Conservation (phyloP, 352 stramenopile genomes). For the Phytophthora lateralis region DNA sequence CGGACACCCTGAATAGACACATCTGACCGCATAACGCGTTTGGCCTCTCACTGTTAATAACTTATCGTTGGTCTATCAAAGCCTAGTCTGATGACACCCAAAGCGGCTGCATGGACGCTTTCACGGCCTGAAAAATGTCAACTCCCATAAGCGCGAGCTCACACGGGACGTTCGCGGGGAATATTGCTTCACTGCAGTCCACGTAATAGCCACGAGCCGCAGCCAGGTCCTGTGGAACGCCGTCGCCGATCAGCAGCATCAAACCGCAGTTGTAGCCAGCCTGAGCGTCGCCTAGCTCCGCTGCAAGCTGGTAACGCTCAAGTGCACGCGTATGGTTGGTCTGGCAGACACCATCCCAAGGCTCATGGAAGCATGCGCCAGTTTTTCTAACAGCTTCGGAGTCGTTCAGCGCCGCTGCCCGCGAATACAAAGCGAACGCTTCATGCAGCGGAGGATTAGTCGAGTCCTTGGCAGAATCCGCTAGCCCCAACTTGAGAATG, state of each 20-base stretch:
- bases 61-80: conserved; percentile 19
- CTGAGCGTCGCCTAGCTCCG: conserved; percentile 60
- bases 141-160: conserved; percentile 43
- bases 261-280: conserved; percentile 66
- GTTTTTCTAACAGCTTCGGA: conserved; percentile 76
- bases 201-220: conserved; percentile 58
- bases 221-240: conserved; percentile 42
- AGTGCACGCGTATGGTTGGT: conserved; percentile 59
- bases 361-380: conserved; percentile 64
- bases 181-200: conserved; percentile 53
- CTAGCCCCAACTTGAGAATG: conserved; percentile 42
- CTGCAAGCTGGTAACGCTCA: conserved; percentile 56
- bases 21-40: conserved; percentile 8
- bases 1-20: conserved; percentile 33
- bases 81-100: conserved; percentile 15
- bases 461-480: conserved; percentile 3
- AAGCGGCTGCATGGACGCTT: conserved; percentile 11
- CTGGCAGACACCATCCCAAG: conserved; percentile 59
- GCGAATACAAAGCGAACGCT: conserved; percentile 60
- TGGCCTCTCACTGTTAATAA: conserved; percentile 23
- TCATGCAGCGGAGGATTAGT: conserved; percentile 38
- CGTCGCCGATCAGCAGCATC: conserved; percentile 61
- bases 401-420: conserved; percentile 65
- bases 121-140: conserved; percentile 27
- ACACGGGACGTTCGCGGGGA: conserved; percentile 73